A percentile compares a stretch with the other conserved stretches of the same genome.
These are phyloP conservation scores for Monilinia polystroma DNA, from an alignment of 2,329 filamentous ascomycete genomes.

Conservation along the genomic window DNA sequence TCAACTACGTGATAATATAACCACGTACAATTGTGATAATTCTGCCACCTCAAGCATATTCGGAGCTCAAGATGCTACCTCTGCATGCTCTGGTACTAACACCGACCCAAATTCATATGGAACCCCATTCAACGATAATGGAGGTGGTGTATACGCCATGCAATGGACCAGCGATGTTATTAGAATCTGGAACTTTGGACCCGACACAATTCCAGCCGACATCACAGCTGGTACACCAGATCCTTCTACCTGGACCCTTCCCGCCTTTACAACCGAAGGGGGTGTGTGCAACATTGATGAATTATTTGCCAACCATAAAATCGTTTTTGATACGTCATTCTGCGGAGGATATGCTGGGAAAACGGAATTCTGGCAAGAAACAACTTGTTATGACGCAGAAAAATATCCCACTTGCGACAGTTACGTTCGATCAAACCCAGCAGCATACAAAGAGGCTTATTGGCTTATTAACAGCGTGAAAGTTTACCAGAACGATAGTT, in stretches of 20 bases:
- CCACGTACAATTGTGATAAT: slow-evolving; percentile 33
- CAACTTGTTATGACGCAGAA: slow-evolving; percentile 46
- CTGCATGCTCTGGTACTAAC: slow-evolving; percentile 38
- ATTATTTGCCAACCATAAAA: slow-evolving; percentile 66
- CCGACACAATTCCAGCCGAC: slow-evolving; percentile 61
- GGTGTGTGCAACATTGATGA: slow-evolving; percentile 61
- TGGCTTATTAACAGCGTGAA: slow-evolving; percentile 37
- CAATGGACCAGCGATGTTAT: slow-evolving; percentile 68
- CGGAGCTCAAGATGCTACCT: slow-evolving; percentile 43
- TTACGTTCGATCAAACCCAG: slow-evolving; percentile 36
- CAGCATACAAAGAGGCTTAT: slow-evolving; percentile 31
- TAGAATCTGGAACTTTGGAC: slow-evolving; percentile 73
- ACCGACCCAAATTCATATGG: slow-evolving; percentile 48
- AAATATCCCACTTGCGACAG: slow-evolving; percentile 30
- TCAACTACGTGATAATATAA: slow-evolving; percentile 8
- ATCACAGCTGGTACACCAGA: slow-evolving; percentile 57
- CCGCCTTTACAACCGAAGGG: slow-evolving; percentile 63
- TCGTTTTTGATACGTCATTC: slow-evolving; percentile 73
- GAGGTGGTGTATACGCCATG: slow-evolving; percentile 67
- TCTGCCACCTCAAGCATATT: slow-evolving; percentile 36
- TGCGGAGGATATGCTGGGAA: slow-evolving; percentile 62
- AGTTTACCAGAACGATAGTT: slow-evolving; percentile 32
- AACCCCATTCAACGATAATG: slow-evolving; percentile 61
- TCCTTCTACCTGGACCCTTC: slow-evolving; percentile 65
- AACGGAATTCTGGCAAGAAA: slow-evolving; percentile 54